phyloP scores from a whole-genome alignment of 176 grass and related monocot genomes.

The Neostapfia colusana region DNA sequence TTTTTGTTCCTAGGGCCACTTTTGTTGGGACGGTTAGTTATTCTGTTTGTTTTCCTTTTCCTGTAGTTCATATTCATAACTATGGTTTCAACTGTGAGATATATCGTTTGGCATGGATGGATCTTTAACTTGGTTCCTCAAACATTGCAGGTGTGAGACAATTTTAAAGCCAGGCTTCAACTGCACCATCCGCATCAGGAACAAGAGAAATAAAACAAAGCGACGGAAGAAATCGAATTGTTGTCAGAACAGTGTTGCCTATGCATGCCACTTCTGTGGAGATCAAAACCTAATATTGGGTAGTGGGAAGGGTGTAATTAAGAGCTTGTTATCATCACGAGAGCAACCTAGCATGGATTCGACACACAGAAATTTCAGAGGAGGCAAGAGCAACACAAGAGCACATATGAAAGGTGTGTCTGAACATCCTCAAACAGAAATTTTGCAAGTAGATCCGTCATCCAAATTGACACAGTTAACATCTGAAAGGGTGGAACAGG shows the following conservation, averaged over 20 bases:
- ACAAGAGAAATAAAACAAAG: slow-evolving; percentile 50
- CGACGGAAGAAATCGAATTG: slow-evolving; percentile 38
- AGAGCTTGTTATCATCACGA: slow-evolving; percentile 56
- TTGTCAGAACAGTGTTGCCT: slow-evolving; percentile 59
- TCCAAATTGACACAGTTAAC: background rate
- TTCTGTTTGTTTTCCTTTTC: background rate
- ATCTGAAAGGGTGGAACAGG: slow-evolving; percentile 21
- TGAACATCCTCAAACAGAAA: slow-evolving; percentile 24
- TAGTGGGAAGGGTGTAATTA: slow-evolving; percentile 56
- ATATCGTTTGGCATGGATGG: background rate
- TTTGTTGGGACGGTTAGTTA: background rate
- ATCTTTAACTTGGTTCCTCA: slow-evolving; percentile 14
- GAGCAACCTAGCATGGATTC: slow-evolving; percentile 11
- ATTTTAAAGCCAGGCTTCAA: slow-evolving; percentile 78
- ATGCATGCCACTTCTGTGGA: slow-evolving; percentile 68
- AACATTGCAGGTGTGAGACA: slow-evolving; percentile 74
- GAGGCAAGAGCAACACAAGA: slow-evolving; percentile 11
- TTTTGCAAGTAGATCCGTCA: background rate
- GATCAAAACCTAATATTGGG: slow-evolving; percentile 67
- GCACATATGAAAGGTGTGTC: background rate
- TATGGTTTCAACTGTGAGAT: background rate
- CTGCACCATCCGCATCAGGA: slow-evolving; percentile 72
- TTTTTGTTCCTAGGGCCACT: background rate
- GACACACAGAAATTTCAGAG: slow-evolving; percentile 10
- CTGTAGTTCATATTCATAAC: no score